Conservation (phyloP, 257 asterid species). For the Solanum microdontum region DNA sequence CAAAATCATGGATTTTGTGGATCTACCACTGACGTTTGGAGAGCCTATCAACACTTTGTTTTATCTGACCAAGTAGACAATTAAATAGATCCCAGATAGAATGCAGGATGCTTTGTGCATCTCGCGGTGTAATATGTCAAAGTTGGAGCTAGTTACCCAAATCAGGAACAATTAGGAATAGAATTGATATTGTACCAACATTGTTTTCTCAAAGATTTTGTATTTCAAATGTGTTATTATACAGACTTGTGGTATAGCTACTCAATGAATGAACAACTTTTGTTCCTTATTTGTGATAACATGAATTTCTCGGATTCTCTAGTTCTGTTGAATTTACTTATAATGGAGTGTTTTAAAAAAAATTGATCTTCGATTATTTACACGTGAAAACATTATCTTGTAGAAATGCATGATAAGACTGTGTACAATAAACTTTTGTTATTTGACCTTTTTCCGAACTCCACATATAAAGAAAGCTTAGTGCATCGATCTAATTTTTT, state of each 20-base stretch:
- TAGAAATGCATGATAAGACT: too few species aligned
- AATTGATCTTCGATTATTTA: background rate
- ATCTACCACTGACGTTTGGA: background rate
- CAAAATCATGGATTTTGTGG: background rate
- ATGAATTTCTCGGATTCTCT: background rate
- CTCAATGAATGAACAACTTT: background rate
- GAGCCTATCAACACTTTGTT: background rate
- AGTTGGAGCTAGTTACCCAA: background rate
- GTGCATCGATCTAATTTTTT: too few species aligned
- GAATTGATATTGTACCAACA: background rate
- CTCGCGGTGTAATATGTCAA: background rate
- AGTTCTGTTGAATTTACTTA: background rate
- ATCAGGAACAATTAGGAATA: background rate
- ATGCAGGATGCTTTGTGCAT: background rate
- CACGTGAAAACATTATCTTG: rapidly evolving
- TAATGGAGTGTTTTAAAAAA: background rate
- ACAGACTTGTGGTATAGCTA: background rate
- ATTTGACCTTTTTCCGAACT: rapidly evolving
- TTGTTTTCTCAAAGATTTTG: background rate
- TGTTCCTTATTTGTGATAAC: background rate
- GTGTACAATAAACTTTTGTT: rapidly evolving
- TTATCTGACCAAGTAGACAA: background rate
- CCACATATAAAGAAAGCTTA: rapidly evolving
- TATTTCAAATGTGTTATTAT: background rate
- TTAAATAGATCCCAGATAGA: background rate